Base-by-base conservation (phyloP, 768 basidiomycete genomes). In the Astraeus odoratus region DNA sequence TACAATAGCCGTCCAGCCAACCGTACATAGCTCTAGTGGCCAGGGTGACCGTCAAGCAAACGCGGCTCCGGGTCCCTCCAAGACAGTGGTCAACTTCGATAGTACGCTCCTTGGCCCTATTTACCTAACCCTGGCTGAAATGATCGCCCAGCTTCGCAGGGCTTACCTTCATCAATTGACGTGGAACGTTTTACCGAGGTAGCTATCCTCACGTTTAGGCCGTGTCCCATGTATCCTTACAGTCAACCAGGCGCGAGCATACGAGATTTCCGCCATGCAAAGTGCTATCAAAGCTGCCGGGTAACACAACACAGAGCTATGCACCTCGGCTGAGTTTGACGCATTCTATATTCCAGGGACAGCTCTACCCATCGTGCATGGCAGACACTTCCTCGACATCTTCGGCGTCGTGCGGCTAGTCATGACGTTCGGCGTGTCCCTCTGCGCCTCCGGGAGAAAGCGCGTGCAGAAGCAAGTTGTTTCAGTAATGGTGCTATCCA, bases 401-500 rank as follows among this genome's bases (percentile, higher is more conserved):
- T 99, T 19, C 78, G 96, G 23, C 76, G 95, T 36, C 74, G 95
- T 57, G 95, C 95, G 9, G 95, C 96, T 2, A 93, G 90, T 57
- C 95, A 98, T 63, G 86, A 97, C 63, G 82, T 92, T 19, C 82
- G 91, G 4, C 80, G 94, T 9, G 89, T 99, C 24, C 95, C 95
- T 1, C 61, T 77, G n/a, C 75, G 86, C 15, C 70, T 98, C 24
- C 76, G 94, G 43, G 80, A 78, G 37, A 87, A 86, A 59, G 94
- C 95, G 3, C 73, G 73, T 16, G 73, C 80, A 23, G 95, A 98
- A 76, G 94, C 91, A 55, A 45, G 67, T 56, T 24, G 19, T 16
- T 34, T 16, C 6, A 30, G 19, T 35, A n/a, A 5, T 8, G 20
- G 24, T 13, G 24, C 18, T 16, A 24, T 26, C 19, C 16, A 31